Percentiles rank a stretch among this genome's conserved stretches.
These are phyloP conservation scores for Dactylella cylindrospora DNA, from an alignment of 2,329 filamentous ascomycete species.

Conservation along the genomic window DNA sequence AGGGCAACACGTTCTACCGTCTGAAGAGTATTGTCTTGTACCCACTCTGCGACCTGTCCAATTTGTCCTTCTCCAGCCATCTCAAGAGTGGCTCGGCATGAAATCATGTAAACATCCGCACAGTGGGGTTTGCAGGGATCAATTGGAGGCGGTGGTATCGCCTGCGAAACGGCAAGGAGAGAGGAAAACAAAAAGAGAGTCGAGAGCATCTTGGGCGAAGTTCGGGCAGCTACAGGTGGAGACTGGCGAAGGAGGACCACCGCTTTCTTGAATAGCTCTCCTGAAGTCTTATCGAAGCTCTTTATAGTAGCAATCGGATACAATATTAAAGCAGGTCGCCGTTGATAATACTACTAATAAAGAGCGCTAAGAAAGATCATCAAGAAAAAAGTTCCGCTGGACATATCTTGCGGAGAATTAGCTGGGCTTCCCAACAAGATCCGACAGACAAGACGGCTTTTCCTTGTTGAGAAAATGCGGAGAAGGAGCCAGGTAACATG, in stretches of 20 bases:
- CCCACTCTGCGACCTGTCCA: conserved; percentile 31
- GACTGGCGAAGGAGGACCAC: neutral
- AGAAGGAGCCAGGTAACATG: conserved; percentile 25
- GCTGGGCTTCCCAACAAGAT: conserved; percentile 25
- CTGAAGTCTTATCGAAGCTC: neutral
- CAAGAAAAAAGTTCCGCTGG: conserved; percentile 19
- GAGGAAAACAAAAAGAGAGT: conserved; percentile 22
- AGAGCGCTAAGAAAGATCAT: no score
- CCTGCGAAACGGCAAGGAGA: conserved; percentile 39
- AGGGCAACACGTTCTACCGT: conserved; percentile 33
- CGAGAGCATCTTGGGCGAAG: conserved; percentile 12
- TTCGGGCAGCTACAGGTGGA: neutral
- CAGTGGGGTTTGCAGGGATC: conserved; percentile 33
- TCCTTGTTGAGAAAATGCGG: conserved; percentile 12
- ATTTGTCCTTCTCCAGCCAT: conserved; percentile 34
- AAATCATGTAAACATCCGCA: conserved; percentile 36
- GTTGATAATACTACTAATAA: no score
- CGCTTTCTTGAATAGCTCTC: neutral
- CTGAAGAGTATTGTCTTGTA: conserved; percentile 15
- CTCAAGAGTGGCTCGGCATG: conserved; percentile 35
- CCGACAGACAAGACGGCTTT: neutral
- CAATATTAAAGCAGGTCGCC: conserved; percentile 4
- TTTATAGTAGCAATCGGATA: conserved; percentile 2
- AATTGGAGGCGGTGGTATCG: conserved; percentile 40
- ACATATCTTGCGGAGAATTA: conserved; percentile 10